Conservation (phyloP, 2,329 filamentous ascomycete species). For the Aspergillus sp. region DNA sequence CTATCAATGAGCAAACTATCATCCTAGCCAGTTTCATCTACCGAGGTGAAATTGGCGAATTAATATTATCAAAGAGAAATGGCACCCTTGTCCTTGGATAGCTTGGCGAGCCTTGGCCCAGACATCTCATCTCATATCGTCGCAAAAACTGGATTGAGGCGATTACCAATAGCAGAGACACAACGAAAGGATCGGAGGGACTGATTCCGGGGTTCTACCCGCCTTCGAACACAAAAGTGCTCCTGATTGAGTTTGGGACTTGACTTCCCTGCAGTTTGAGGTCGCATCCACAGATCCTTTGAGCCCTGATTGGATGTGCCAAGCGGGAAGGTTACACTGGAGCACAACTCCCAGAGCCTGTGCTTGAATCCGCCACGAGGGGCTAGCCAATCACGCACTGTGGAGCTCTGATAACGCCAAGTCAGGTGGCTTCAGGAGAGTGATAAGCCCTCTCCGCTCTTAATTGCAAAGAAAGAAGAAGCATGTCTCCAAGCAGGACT, state of each 20-base stretch:
- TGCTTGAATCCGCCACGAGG: conserved; percentile 6
- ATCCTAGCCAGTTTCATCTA: background rate
- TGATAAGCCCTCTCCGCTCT: background rate
- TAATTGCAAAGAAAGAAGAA: background rate
- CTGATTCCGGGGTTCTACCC: too few relatives aligned
- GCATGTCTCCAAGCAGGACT: background rate
- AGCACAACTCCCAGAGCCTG: background rate
- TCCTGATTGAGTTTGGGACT: background rate
- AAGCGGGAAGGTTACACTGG: conserved; percentile 6
- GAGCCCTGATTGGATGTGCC: background rate
- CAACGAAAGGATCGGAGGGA: background rate
- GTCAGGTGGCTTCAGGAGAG: background rate
- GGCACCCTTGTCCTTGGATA: background rate
- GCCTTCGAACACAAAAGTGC: background rate
- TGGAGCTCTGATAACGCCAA: background rate
- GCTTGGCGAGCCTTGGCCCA: background rate
- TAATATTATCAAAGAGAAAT: conserved; percentile 4
- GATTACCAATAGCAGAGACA: background rate
- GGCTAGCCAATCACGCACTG: background rate
- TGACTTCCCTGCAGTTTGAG: background rate
- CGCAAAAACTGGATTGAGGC: background rate
- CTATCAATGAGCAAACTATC: background rate
- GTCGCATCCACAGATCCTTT: background rate
- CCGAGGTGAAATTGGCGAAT: background rate
- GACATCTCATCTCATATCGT: too few relatives aligned